phyloP scores from a whole-genome alignment of 257 asterid species.

The Paulownia fortunei region DNA sequence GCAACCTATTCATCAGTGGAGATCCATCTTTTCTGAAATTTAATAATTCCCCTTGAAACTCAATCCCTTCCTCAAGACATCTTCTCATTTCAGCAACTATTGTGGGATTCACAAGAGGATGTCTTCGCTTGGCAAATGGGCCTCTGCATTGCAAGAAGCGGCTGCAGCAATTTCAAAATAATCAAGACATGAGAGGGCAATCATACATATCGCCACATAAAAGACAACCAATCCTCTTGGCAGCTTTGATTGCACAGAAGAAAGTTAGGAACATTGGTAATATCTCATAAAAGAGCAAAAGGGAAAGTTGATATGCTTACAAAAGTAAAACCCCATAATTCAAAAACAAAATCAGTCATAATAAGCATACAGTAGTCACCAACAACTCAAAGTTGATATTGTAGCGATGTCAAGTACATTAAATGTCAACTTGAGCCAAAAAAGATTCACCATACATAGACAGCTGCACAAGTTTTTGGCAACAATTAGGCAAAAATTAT shows the following conservation, averaged over 20 bases:
- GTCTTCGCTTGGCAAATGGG: constrained; percentile 63
- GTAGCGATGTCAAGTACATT: background rate
- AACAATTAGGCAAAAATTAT: background rate
- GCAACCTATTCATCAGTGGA: constrained; percentile 58
- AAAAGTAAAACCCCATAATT: background rate
- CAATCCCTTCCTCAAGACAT: constrained; percentile 54
- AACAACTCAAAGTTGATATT: background rate
- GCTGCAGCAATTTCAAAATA: constrained; percentile 43
- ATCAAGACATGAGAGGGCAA: constrained; percentile 14
- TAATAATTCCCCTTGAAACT: constrained; percentile 59
- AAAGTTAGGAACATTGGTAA: background rate
- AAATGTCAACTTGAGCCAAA: background rate
- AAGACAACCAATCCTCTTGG: background rate
- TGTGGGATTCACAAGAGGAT: constrained; percentile 58
- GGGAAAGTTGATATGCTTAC: background rate
- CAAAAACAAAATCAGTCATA: background rate
- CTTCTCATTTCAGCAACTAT: constrained; percentile 57
- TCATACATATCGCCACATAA: constrained; percentile 8
- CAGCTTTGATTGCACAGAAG: background rate
- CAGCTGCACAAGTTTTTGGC: background rate
- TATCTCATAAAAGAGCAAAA: background rate
- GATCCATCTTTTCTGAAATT: constrained; percentile 62
- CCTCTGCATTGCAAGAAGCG: constrained; percentile 71
- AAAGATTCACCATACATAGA: background rate
- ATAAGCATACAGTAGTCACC: background rate